These are phyloP conservation scores for Diplocarpon mali DNA, from an alignment of 2,329 filamentous ascomycete species.

Conservation along the genomic window DNA sequence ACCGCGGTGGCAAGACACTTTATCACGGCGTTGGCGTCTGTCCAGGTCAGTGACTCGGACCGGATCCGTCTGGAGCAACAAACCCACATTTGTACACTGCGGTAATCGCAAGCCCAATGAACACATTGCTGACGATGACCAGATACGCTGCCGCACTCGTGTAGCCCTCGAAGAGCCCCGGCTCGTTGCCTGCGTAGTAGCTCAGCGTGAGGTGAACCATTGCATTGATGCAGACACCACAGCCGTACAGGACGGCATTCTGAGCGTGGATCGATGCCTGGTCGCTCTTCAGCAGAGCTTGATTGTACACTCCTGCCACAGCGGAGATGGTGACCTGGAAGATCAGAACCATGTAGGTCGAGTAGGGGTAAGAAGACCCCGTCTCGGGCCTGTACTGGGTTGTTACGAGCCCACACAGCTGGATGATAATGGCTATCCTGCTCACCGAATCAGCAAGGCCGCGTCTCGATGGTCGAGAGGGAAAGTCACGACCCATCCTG, in stretches of 20 bases:
- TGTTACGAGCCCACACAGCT: slow-evolving; percentile 26
- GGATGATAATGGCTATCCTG: slow-evolving; percentile 25
- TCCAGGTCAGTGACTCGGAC: not conserved
- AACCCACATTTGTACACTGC: slow-evolving; percentile 28
- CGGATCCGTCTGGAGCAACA: too few relatives aligned
- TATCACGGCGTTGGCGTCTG: slow-evolving; percentile 28
- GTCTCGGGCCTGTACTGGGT: slow-evolving; percentile 26
- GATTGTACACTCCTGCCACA: slow-evolving; percentile 28
- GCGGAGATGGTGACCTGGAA: slow-evolving; percentile 28
- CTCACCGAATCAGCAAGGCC: too few relatives aligned
- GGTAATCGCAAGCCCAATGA: slow-evolving; percentile 29
- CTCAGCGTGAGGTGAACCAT: slow-evolving; percentile 22
- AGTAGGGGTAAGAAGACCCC: slow-evolving; percentile 23
- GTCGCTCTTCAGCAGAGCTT: slow-evolving; percentile 26
- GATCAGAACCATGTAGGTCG: slow-evolving; percentile 26
- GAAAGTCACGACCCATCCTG: too few relatives aligned
- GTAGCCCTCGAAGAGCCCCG: slow-evolving; percentile 14
- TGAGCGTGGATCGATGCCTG: slow-evolving; percentile 27
- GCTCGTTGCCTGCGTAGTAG: slow-evolving; percentile 23
- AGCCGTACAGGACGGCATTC: slow-evolving; percentile 28
- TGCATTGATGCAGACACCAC: slow-evolving; percentile 25
- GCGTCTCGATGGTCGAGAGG: too few relatives aligned
- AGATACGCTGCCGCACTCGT: slow-evolving; percentile 24
- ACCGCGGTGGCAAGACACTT: slow-evolving; percentile 28
- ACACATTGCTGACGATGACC: slow-evolving; percentile 28